Base-by-base conservation (phyloP, 495 filamentous ascomycete genomes). In the Tuber aestivum region DNA sequence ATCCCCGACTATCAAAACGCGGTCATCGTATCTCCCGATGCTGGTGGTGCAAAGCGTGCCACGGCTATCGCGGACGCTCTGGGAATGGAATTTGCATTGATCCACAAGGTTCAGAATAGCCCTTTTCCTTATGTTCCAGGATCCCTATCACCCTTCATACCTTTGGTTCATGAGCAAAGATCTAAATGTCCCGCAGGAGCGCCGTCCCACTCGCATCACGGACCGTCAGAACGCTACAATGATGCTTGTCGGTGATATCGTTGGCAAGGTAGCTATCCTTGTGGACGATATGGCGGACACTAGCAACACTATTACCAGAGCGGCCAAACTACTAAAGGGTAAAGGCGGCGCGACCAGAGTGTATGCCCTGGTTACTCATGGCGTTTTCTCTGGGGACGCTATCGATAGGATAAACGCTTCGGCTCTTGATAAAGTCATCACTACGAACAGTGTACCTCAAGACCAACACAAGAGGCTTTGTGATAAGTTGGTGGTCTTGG, bases 201-300 rank as follows among this genome's bases (percentile, higher is more conserved):
- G 95, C 75, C 93, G 95, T 44, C 94, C 94, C n/a, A 97, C 94
- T 61, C 91, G 92, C 74, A 94, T 96, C 84, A 92, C 90, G 23
- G 94, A 97, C 83, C 91, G 94, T 61, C 95, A 97, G 84, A 97
- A 97, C 84, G 95, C 95, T 23, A 93, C 93, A 44, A 98, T 99
- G 95, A 97, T 98, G 92, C 89, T 99, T 37, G 96, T 99, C 12
- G 95, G 95, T 72, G 89, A 97, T 82, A 93, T 99, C 37, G 86
- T 88, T 23, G 88, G 90, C 69, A 91, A 92, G 76, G 92, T 92
- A 70, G 90, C 93, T 68, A 97, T 99, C 81, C 86, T 99, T 69
- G 89, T 99, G 78, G 95, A 99, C 84, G 95, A 99, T 82, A 88
- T 99, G 78, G 94, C 92, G 35, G 95, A 99, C 80, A 99, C 95